Base-by-base conservation (phyloP, 441 rosid genomes). In the Erodium chrysanthum region DNA sequence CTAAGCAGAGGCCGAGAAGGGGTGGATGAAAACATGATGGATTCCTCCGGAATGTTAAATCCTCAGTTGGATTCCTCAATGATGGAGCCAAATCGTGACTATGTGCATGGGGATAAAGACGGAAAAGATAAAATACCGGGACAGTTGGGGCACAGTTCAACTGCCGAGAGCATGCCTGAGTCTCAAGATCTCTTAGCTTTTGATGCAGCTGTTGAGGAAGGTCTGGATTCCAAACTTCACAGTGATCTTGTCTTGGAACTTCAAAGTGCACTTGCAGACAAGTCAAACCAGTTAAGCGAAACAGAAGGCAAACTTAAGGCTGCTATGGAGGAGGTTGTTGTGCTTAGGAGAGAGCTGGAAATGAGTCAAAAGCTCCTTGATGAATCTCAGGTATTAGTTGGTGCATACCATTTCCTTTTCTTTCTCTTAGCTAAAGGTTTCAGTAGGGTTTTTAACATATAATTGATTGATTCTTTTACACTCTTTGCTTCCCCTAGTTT, bases 11-110 rank as follows among this genome's bases (percentile, higher is more conserved):
- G 78, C 69, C 79, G 90, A 72, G 98, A 91, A 84, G 97, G 87
- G 59, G 84, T 77, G 76, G 95, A 90, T 83, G 96, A 88, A 76
- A 86, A 90, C 75, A 87, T 95, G 99, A 76, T 90, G 86, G 99
- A 95, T 72, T 90, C 95, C 42, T 90, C 93, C 66, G 86, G 82
- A 56, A 75, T 83, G 80, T 77, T 81, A 60, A 78, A 84, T 79
- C 75, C 82, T 62, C 92, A 76, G 29, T 74, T 94, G 79, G 94
- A 91, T 75, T 89, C 96, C 8, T 84, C 91, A 40, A 88, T 94
- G 96, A 73, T 76, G 77, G 97, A 95, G 74, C 89, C 84, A 37
- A 89, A 81, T 67, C 88, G 79, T 54, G 86, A 86, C 71, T 86
- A 84, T 71, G 70, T 77, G 70, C 83, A 72, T 59, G 80, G 69